Evolutionary conservation across 495 filamentous ascomycete genomes (phyloP).

Genomic region (Clavariopsis aquatica): DNA sequence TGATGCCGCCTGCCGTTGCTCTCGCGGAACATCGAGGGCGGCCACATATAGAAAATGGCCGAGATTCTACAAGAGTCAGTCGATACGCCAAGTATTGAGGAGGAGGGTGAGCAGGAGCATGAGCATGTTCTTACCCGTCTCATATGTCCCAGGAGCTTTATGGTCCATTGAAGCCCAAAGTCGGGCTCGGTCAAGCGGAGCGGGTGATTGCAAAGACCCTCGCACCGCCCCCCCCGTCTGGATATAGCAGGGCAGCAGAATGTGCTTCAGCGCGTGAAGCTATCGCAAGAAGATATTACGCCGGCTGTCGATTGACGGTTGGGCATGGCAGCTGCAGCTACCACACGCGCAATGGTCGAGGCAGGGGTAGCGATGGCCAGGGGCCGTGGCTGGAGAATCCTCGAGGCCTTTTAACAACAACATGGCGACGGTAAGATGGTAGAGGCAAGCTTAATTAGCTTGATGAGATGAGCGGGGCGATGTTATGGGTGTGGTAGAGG

Average conservation of each 20-base stretch:
- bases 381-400: background rate
- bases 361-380: background rate
- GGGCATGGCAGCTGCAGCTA: background rate
- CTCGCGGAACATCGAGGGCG: background rate
- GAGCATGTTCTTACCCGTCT: background rate
- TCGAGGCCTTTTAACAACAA: background rate
- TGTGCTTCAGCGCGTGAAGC: background rate
- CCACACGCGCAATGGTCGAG: background rate
- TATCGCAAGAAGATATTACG: background rate
- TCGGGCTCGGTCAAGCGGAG: too few relatives aligned
- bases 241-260: background rate
- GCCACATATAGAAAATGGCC: background rate
- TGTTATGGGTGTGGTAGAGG: background rate
- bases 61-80: background rate
- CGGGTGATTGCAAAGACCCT: background rate
- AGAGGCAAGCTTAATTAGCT: background rate
- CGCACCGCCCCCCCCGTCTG: background rate
- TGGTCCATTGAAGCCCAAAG: too few relatives aligned
- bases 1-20: background rate
- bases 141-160: background rate
- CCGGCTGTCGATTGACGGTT: background rate
- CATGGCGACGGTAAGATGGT: background rate
- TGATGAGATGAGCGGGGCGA: background rate
- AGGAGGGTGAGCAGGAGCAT: background rate
- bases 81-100: too few relatives aligned